Evolutionary conservation across 495 filamentous ascomycete species (phyloP).

Genomic region (Tricharina praecox): DNA sequence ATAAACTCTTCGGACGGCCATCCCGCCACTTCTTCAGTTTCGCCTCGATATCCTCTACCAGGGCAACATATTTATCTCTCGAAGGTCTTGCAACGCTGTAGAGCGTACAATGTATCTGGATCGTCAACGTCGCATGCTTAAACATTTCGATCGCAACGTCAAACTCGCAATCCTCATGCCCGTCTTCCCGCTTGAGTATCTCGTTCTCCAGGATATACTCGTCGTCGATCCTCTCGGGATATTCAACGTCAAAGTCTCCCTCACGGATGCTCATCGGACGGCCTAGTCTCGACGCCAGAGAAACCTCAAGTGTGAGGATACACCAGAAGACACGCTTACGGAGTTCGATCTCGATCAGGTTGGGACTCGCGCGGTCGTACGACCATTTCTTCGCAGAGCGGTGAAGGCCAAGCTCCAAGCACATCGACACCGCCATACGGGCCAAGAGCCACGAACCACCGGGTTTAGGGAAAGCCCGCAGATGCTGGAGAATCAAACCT

Average conservation of each 20-base stretch:
- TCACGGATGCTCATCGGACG: slow-evolving; percentile 53
- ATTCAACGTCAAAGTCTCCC: slow-evolving; percentile 59
- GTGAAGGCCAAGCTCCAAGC: slow-evolving; percentile 57
- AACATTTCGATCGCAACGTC: slow-evolving; percentile 45
- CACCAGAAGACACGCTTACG: slow-evolving; percentile 64
- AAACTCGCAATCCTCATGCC: slow-evolving; percentile 44
- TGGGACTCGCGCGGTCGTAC: slow-evolving; percentile 35
- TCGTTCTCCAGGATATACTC: slow-evolving; percentile 32
- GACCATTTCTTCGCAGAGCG: slow-evolving; percentile 46
- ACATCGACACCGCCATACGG: slow-evolving; percentile 42
- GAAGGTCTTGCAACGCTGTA: slow-evolving; percentile 44
- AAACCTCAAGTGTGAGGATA: slow-evolving; percentile 43
- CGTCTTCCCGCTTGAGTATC: slow-evolving; percentile 37
- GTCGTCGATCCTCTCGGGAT: slow-evolving; percentile 52
- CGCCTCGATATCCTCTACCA: slow-evolving; percentile 44
- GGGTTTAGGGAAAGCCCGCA: slow-evolving; percentile 63
- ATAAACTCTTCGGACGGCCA: slow-evolving; percentile 34
- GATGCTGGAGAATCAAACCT: slow-evolving; percentile 47
- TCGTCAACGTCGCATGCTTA: slow-evolving; percentile 42
- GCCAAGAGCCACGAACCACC: slow-evolving; percentile 50
- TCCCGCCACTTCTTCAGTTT: slow-evolving; percentile 40
- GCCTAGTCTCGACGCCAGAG: slow-evolving; percentile 54
- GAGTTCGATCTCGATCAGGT: slow-evolving; percentile 47
- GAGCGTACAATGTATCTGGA: slow-evolving; percentile 54
- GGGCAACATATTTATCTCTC: slow-evolving; percentile 42